Conservation (phyloP, 192 early-diverging fungal genomes). For the Coemansia pectinata region DNA sequence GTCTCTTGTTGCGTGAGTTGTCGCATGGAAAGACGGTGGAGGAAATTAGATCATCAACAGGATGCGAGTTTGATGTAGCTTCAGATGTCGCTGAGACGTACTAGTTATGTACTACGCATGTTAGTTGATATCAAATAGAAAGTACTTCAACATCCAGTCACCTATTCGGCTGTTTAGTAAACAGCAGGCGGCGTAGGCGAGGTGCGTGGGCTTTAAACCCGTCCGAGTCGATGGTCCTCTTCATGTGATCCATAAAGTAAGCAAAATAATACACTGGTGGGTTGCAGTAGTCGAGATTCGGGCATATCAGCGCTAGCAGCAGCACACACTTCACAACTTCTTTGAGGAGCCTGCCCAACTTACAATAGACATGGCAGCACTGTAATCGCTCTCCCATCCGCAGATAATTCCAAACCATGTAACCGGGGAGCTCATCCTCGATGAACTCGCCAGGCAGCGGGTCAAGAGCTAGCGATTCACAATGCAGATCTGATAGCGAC, state of each 20-base stretch:
- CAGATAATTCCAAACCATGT: neutral
- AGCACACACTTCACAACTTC: neutral
- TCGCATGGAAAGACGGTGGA: slow-evolving; percentile 62
- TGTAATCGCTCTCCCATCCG: neutral
- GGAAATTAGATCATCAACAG: slow-evolving; percentile 67
- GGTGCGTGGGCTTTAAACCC: neutral
- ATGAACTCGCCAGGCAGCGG: neutral
- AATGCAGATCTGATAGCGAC: neutral
- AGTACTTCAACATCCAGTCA: neutral
- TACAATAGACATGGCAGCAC: neutral
- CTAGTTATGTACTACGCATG: neutral
- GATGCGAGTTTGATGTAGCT: slow-evolving; percentile 61
- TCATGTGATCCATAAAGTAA: neutral
- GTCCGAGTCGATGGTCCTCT: neutral
- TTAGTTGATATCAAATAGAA: neutral
- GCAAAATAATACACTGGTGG: neutral
- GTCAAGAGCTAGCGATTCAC: neutral
- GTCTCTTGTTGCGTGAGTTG: slow-evolving; percentile 65
- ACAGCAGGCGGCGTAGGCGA: neutral
- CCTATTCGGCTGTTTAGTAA: neutral
- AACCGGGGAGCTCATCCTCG: neutral
- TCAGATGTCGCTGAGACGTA: slow-evolving; percentile 50
- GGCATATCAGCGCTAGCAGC: neutral
- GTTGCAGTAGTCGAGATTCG: neutral
- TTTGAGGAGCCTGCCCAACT: neutral